Base-by-base conservation (phyloP, 306 rosid species). In the Dalbergia cochinchinensis region DNA sequence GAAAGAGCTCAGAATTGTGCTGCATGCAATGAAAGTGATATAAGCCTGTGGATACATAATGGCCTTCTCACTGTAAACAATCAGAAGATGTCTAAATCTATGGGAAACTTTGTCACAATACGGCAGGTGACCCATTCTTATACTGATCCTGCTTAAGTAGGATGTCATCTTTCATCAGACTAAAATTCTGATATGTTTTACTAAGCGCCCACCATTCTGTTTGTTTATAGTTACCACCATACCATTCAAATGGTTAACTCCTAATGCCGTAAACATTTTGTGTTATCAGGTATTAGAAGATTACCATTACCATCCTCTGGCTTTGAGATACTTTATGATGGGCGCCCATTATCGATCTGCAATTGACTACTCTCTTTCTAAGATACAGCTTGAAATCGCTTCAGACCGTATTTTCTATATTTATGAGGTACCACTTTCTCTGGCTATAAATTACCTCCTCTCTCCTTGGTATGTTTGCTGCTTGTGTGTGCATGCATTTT, bases 1-100 rank as follows among this genome's bases (percentile, higher is more conserved):
- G 99, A 95, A 88, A 93, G 93, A 88, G 99, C 98, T 76, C 98
- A 95, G 92, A 95, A 98, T 82, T 95, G 99, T 90, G 98, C 98
- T 68, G 96, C 93, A 0, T 95, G 99, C 79, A 78, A 77, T 59
- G 84, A 88, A 66, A 95, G 98, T 83, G 83, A 95, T 82, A 72
- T 93, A 81, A 87, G 96, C 83, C 85, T 91, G 85, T 95, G 99
- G 99, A 78, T 95, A 74, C 98, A 95, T 83, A 95, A 95, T 87
- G 98, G 98, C 57, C 91, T 93, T 85, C 98, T 93, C 81, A 95
- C 95, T 51, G 57, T 95, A 66, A 92, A 95, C 94, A 90, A 96
- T 0, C 93, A 90, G 85, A 95, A 95, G 85, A 95, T 92, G 99
- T 95, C 98, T 26, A 95, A 95, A 83, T 95, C 99, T 79, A 87